Percentiles rank a stretch among this genome's conserved stretches.
Conservation (phyloP, 2,329 filamentous ascomycete species). For the Aspergillus felis region DNA sequence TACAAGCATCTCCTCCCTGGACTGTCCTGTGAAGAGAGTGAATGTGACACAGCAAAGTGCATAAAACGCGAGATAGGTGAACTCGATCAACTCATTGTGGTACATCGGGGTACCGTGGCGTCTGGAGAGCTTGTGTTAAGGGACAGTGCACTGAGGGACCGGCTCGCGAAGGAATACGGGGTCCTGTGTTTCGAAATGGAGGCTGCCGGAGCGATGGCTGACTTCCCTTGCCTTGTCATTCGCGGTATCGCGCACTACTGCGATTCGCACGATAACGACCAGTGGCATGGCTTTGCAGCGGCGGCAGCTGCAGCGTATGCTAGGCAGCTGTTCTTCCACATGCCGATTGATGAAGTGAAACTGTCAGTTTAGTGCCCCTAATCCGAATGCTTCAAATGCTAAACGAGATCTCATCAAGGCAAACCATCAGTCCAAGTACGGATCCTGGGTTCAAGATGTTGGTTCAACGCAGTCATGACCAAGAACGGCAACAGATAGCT, state of each 20-base stretch:
- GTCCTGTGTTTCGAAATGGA: constrained; percentile 16
- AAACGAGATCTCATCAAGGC: neutral
- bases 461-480: neutral
- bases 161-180: constrained; percentile 6
- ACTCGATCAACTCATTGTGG: constrained; percentile 3
- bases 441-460: neutral
- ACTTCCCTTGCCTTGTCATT: constrained; percentile 15
- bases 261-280: constrained; percentile 15
- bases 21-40: constrained; percentile 3
- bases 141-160: constrained; percentile 11
- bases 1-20: constrained; percentile 8
- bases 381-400: neutral
- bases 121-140: constrained; percentile 17
- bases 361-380: neutral
- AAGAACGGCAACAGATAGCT: neutral
- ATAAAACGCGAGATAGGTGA: neutral
- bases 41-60: constrained; percentile 3
- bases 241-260: constrained; percentile 20
- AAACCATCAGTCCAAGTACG: neutral
- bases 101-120: constrained; percentile 18
- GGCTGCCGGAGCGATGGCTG: constrained; percentile 7
- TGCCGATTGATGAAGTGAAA: neutral
- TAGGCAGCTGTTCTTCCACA: neutral
- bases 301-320: neutral
- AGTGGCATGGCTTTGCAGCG: neutral